A percentile compares a stretch with the other conserved stretches of the same genome.
Conservation (phyloP, 257 asterid species). For the Fraxinus cuspidata region DNA sequence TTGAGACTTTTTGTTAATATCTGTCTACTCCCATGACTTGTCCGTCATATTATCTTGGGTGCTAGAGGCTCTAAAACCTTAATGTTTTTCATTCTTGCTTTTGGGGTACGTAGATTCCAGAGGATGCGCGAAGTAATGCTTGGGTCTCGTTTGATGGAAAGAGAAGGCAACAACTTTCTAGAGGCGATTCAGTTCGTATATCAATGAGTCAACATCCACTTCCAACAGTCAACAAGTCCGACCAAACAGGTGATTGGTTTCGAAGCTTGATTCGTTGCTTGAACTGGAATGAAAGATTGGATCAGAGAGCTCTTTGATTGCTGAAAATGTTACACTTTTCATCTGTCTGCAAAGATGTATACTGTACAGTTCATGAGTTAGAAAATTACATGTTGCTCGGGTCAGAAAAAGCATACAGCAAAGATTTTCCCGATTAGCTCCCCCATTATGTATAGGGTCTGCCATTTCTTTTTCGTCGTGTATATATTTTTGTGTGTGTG, state of each 20-base stretch:
- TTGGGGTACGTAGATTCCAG: conserved; percentile 60
- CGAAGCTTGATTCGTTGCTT: conserved; percentile 94
- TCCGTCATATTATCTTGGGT: not conserved
- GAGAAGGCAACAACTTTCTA: conserved; percentile 90
- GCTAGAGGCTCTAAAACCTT: not conserved
- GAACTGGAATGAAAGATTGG: conserved; percentile 97
- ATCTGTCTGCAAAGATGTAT: conserved; percentile 28
- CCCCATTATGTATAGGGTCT: not conserved
- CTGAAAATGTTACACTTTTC: not conserved
- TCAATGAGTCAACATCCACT: conserved; percentile 97
- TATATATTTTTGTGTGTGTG: too few species aligned
- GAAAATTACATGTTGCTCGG: conserved; percentile 22
- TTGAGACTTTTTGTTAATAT: not conserved
- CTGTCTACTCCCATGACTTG: not conserved
- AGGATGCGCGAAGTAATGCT: conserved; percentile 90
- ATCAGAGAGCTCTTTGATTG: conserved; percentile 80
- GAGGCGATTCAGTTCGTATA: conserved; percentile 89
- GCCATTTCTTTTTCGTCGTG: not conserved
- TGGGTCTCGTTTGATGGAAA: conserved; percentile 99
- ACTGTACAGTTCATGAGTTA: conserved; percentile 50
- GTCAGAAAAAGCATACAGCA: conserved; percentile 20
- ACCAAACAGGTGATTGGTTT: conserved; percentile 98
- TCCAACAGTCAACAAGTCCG: conserved; percentile 88
- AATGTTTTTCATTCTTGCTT: not conserved
- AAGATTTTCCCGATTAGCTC: not conserved